Base-by-base conservation (phyloP, 495 filamentous ascomycete genomes). In the Penicillium canariense region DNA sequence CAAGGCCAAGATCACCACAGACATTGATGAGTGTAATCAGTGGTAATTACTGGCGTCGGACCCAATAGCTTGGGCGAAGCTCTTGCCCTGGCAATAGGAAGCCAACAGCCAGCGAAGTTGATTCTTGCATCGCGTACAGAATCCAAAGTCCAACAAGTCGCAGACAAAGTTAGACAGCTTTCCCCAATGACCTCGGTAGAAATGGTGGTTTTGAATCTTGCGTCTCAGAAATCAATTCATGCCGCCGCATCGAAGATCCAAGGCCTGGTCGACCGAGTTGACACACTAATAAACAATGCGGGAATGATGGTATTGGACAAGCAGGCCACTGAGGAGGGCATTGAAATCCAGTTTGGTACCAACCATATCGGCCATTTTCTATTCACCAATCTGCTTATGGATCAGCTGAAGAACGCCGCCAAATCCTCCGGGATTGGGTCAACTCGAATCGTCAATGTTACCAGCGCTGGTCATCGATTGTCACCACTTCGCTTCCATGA, bases 361-460 rank as follows among this genome's bases (percentile, higher is more conserved):
- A 91, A 91, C 61, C 81, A 91, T 63, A 65, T 90, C 51, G 84
- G 81, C 5, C 86, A 88, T 58, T 83, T 82, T 34, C 75, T 89
- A 7, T 72, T 91, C 23, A 84, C 82, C 18, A 77, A 80, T 42
- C 70, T 85, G 6, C 71, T 91, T 6, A 72, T 89, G 7, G 80
- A 85, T 0, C 74, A 72, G 1, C 66, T 91, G n/a, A 68, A 73
- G 22, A 60, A 71, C 26, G 83, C 83, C 1, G 76, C 79, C 4
- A 50, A 51, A 35, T 15, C 7, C 5, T 50, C 54, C 5, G 42
- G n/a, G 4, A 34, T 8, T 20, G 50, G 50, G 9, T 43, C 38
- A 46, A 71, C 52, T 17, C 66, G 76, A 12, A 65, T 81, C 31
- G 55, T 80, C 49, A 76, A 76, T 50, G 54, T 81, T n/a, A 71